Percentiles rank a stretch among this genome's conserved stretches.
phyloP scores from a whole-genome alignment of 495 filamentous ascomycete genomes.

The Aspergillus affinis region DNA sequence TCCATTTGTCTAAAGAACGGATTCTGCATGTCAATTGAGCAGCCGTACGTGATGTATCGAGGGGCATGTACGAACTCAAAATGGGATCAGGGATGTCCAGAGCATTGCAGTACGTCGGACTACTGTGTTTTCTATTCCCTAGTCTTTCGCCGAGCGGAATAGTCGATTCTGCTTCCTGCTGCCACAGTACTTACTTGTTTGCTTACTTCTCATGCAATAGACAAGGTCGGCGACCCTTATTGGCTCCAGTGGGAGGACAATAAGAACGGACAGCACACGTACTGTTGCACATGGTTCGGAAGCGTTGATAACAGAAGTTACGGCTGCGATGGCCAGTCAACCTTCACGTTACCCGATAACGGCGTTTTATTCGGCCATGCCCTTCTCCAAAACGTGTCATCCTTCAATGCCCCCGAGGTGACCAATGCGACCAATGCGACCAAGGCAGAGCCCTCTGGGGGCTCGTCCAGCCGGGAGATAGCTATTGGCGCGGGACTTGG shows the following conservation, averaged over 20 bases:
- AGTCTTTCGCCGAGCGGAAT: too few relatives aligned
- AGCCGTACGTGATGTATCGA: conserved; percentile 2
- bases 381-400: not conserved
- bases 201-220: not conserved
- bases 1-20: conserved; percentile 4
- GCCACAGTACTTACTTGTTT: not conserved
- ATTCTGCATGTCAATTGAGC: not conserved
- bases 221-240: not conserved
- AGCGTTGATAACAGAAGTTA: not conserved
- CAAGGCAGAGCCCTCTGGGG: not conserved
- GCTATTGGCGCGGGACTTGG: too few relatives aligned
- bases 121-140: too few relatives aligned
- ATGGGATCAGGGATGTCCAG: conserved; percentile 5
- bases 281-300: conserved; percentile 5
- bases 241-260: conserved; percentile 2
- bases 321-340: not conserved
- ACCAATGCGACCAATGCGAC: not conserved
- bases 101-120: conserved; percentile 4
- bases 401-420: too few relatives aligned
- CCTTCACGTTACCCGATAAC: conserved; percentile 3
- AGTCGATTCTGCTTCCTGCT: not conserved
- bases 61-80: not conserved
- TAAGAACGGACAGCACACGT: conserved; percentile 1
- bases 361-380: not conserved
- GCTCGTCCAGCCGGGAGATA: too few relatives aligned